phyloP scores from a whole-genome alignment of 2,329 filamentous ascomycete species.

The Metarhizium robertsii region DNA sequence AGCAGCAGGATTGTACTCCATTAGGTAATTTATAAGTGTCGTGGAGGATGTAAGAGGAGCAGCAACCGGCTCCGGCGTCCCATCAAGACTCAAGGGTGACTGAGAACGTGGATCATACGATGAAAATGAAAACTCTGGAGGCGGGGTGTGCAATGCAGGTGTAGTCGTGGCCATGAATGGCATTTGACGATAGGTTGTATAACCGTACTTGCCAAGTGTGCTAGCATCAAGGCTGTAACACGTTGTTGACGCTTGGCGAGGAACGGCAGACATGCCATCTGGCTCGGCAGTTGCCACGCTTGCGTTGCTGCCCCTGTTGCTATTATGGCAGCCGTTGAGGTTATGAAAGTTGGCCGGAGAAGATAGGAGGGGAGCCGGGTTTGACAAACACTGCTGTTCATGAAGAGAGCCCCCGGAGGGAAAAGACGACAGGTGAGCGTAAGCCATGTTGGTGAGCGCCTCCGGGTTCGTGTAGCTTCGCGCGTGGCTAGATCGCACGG shows the following conservation, averaged over 20 bases:
- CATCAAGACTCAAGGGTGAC: conserved; percentile 32
- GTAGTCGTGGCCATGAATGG: conserved; percentile 31
- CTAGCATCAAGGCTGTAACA: conserved; percentile 58
- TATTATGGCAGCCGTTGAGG: conserved; percentile 14
- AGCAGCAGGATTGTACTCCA: conserved; percentile 69
- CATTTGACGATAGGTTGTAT: conserved; percentile 75
- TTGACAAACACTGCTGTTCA: conserved; percentile 15
- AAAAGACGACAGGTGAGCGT: conserved; percentile 30
- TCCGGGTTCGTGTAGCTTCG: conserved; percentile 56
- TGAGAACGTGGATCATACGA: conserved; percentile 36
- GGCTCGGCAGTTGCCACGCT: conserved; percentile 7
- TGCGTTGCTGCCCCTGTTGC: background rate
- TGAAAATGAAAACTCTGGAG: conserved; percentile 33
- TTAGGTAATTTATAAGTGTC: conserved; percentile 70
- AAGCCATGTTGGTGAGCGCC: conserved; percentile 32
- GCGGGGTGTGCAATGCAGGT: conserved; percentile 8
- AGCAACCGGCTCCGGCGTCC: conserved; percentile 31
- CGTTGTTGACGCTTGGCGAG: conserved; percentile 50
- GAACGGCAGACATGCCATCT: conserved; percentile 4
- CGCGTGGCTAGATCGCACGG: conserved; percentile 37
- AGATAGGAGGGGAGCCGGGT: conserved; percentile 46
- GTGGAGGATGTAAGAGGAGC: conserved; percentile 37
- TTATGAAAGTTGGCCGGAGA: conserved; percentile 53
- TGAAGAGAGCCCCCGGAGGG: conserved; percentile 3
- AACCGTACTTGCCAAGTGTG: conserved; percentile 62